Evolutionary conservation across 306 rosid genomes (phyloP).

Genomic region (Lotus japonicus): DNA sequence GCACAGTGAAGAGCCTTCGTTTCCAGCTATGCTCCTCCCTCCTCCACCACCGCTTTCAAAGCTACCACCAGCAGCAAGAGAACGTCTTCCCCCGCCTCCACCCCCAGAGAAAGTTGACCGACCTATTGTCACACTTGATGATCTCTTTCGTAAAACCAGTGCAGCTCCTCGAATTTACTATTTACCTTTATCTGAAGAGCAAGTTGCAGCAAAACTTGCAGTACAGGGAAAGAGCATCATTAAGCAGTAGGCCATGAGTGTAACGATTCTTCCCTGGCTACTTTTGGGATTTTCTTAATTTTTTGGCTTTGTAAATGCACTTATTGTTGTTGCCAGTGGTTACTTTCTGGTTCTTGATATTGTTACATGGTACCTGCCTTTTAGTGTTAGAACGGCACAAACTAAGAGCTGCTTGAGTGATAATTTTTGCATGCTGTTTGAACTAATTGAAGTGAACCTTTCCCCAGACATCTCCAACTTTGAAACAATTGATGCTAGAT

Average conservation of each 20-base stretch:
- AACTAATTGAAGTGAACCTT: conserved; percentile 9
- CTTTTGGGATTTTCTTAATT: conserved; percentile 4
- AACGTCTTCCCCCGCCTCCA: conserved; percentile 69
- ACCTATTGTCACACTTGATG: conserved; percentile 73
- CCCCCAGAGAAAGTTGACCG: conserved; percentile 56
- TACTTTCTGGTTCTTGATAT: too few species aligned
- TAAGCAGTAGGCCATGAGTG: conserved; percentile 32
- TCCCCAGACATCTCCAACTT: background rate
- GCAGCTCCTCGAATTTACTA: conserved; percentile 86
- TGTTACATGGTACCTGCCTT: background rate
- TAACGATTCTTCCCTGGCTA: conserved; percentile 10
- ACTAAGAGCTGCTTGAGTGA: conserved; percentile 23
- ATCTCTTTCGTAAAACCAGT: conserved; percentile 76
- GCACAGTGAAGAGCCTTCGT: conserved; percentile 26
- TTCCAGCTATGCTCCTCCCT: conserved; percentile 30
- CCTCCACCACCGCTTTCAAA: conserved; percentile 39
- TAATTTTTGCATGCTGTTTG: conserved; percentile 11
- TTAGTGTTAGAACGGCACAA: conserved; percentile 16
- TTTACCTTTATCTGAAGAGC: conserved; percentile 75
- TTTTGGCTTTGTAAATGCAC: conserved; percentile 26
- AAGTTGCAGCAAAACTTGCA: conserved; percentile 66
- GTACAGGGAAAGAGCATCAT: conserved; percentile 34
- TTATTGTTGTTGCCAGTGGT: too few species aligned
- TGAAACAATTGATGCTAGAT: background rate
- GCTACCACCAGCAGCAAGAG: conserved; percentile 44